A percentile compares a stretch with the other conserved stretches of the same genome.
Conservation (phyloP, 331 rosid species). For the Quercus phellos region DNA sequence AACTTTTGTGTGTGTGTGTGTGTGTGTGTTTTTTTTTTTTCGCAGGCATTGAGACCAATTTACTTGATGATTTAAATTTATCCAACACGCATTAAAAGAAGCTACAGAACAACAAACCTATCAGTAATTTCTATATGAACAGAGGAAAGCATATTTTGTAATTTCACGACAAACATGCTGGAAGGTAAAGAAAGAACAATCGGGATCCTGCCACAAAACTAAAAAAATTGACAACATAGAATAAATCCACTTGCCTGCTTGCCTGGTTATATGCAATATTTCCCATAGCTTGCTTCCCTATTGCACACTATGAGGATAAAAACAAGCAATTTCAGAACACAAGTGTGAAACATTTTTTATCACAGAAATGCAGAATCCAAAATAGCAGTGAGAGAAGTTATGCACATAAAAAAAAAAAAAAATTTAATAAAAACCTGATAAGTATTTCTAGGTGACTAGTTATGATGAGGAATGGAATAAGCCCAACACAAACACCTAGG, state of each 20-base stretch:
- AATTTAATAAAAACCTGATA: constrained; percentile 56
- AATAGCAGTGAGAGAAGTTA: neutral
- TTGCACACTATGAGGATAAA: constrained; percentile 63
- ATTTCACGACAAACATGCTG: neutral
- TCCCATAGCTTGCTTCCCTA: constrained; percentile 99
- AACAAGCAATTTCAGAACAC: constrained; percentile 10
- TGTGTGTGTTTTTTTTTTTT: too few relatives aligned
- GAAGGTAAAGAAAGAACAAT: neutral
- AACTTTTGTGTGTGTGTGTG: too few relatives aligned
- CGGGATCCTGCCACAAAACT: neutral
- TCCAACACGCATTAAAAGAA: neutral
- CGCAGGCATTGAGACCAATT: too few relatives aligned
- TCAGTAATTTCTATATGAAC: neutral
- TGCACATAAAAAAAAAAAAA: neutral
- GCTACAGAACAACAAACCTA: neutral
- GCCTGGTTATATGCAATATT: constrained; percentile 66
- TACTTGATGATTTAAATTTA: neutral
- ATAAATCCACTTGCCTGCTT: constrained; percentile 47
- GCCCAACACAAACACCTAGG: constrained; percentile 83
- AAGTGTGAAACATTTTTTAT: neutral
- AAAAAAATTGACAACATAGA: neutral
- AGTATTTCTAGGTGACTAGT: constrained; percentile 96
- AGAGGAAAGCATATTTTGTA: neutral
- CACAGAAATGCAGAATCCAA: constrained; percentile 3
- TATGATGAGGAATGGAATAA: constrained; percentile 99